Base-by-base conservation (phyloP, 345 rosid genomes). In the Brassica cretica region DNA sequence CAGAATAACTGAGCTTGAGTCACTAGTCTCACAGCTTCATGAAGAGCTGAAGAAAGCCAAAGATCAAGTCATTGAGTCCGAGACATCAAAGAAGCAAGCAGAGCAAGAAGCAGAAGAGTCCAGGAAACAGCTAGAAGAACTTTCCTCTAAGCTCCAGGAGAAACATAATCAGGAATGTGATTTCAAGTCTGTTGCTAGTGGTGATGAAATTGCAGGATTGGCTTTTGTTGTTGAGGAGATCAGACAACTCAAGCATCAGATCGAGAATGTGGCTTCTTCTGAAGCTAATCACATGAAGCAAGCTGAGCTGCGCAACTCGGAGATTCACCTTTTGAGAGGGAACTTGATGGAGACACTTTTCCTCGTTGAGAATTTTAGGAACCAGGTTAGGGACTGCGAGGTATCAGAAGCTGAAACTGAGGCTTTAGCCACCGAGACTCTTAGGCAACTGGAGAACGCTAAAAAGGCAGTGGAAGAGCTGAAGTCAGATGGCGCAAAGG, bases 11-110 rank as follows among this genome's bases (percentile, higher is more conserved):
- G 95, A 93, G 84, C 85, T 96, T 83, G 98, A 91, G 76, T 80
- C 84, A 11, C 88, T 86, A 82, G 83, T 90, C 73, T 79, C 84
- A 7, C 91, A 88, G 69, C 95, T 96, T 76, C 89, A 88, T 74
- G 98, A 90, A 75, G 98, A 93, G 75, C 88, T 96, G 74, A 91
- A 88, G 86, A 93, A 87, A 86, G 82, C 88, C 15, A 93, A 87
- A 82, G 97, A 90, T 56, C 88, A 93, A 82, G 80, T 90, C 24
- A 81, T 49, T 62, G 76, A 83, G 55, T 88, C 92, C 46, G 96
- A 93, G 78, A 83, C 90, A 72, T 81, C 84, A 82, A 96, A 86
- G 87, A 87, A 86, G 81, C 91, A 84, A 74, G 94, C 90, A 33
- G 88, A 85, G 81, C 83, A 89, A 85, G 92, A 95, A 65, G 90